Evolutionary conservation across 495 filamentous ascomycete genomes (phyloP).

Genomic region (Penicillium subrubescens): DNA sequence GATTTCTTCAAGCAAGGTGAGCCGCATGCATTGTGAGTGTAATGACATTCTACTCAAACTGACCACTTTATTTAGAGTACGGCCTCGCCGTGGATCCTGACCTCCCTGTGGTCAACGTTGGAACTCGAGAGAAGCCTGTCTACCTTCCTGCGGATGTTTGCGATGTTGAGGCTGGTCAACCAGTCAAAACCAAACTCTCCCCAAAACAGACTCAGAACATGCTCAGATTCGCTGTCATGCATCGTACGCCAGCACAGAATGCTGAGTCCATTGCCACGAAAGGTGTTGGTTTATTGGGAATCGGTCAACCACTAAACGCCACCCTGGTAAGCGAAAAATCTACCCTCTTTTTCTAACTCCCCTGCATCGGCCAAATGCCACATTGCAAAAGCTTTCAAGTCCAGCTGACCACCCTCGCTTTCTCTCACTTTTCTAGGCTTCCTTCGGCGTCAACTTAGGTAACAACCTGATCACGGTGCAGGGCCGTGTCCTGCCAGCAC

Average conservation of each 20-base stretch:
- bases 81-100: constrained; percentile 39
- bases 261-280: constrained; percentile 62
- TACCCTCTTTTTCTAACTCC: not conserved
- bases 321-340: constrained; percentile 30
- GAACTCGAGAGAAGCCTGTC: constrained; percentile 55
- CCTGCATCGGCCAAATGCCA: not conserved
- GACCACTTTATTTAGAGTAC: constrained; percentile 39
- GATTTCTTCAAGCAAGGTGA: constrained; percentile 54
- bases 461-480: constrained; percentile 62
- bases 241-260: constrained; percentile 62
- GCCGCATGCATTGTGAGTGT: constrained; percentile 8
- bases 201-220: constrained; percentile 61
- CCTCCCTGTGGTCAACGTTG: constrained; percentile 72
- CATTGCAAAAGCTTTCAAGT: not conserved
- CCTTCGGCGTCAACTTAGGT: constrained; percentile 59
- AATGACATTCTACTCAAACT: not conserved
- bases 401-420: not conserved
- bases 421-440: constrained; percentile 23
- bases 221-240: constrained; percentile 65
- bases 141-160: constrained; percentile 72
- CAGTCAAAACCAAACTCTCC: constrained; percentile 55
- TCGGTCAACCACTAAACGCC: constrained; percentile 33
- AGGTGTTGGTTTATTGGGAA: constrained; percentile 53
- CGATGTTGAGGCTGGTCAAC: constrained; percentile 66
- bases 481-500: constrained; percentile 61